These are phyloP conservation scores for Mycena galopus DNA, from an alignment of 768 basidiomycete genomes.

Conservation along the genomic window DNA sequence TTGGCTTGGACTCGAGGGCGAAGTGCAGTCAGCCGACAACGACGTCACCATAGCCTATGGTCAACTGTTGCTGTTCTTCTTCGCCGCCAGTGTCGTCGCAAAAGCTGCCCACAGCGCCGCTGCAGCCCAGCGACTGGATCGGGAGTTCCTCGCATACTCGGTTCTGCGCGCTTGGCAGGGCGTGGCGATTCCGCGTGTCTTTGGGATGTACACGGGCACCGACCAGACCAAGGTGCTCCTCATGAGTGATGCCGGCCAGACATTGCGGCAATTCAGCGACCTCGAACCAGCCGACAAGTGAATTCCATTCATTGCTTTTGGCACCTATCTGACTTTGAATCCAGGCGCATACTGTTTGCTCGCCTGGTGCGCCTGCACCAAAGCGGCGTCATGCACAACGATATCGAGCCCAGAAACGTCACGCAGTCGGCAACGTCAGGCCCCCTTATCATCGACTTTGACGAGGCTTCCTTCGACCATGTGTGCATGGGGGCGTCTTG, in stretches of 20 bases:
- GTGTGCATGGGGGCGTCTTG: neutral
- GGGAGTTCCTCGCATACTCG: conserved; percentile 1
- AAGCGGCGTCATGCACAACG: conserved; percentile 2
- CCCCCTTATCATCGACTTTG: conserved; percentile 14
- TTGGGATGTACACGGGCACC: conserved; percentile 3
- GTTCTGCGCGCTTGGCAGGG: conserved; percentile 2
- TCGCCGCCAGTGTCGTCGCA: neutral
- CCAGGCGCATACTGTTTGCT: neutral
- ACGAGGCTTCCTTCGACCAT: neutral
- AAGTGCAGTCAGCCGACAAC: neutral
- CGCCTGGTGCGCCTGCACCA: conserved; percentile 7
- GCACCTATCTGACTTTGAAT: neutral
- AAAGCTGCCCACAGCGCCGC: neutral
- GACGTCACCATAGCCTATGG: neutral
- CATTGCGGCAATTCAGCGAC: conserved; percentile 6
- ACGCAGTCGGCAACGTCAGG: neutral
- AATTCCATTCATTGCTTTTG: neutral
- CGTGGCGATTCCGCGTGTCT: neutral
- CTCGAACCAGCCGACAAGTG: neutral
- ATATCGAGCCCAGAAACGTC: conserved; percentile 7
- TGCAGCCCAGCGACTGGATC: neutral
- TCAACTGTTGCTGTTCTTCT: too few species aligned
- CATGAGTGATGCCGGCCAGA: conserved; percentile 2
- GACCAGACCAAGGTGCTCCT: neutral
- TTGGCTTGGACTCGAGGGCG: neutral